Evolutionary conservation across 345 rosid species (phyloP), one percentile per base, ranked within the genome.

Genomic region (Bruguiera parviflora): DNA sequence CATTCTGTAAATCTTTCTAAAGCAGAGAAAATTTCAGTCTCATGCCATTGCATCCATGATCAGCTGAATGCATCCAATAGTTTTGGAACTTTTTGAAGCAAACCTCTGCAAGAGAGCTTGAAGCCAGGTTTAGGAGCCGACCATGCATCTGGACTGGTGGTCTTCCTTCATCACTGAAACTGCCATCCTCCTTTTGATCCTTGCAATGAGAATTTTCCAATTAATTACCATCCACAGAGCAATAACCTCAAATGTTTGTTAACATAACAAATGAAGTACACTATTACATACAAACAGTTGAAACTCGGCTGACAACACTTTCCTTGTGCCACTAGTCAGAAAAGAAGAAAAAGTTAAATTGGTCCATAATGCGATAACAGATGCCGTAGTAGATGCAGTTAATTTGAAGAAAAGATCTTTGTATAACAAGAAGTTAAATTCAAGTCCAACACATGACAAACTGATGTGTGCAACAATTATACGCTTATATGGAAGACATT

Each of bases 51-150:
- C 1, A 49, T 39, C 61, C 25, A n/a, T 43, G 55, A 5, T 8
- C 52, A 28, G 29, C 22, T 22, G 63, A 29, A 58, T 8, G 37
- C 25, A 61, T n/a, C 10, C 39, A 16, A 4, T 24, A 52, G 43
- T 33, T 5, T 29, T 61, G 22, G 21, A 71, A 73, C 24, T 58
- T 63, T 63, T 10, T 56, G 55, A 69, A 75, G 64, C 86, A 60
- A 74, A 91, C 98, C 91, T 87, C 85, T 62, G 79, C 63, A n/a
- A 91, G 96, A 8, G 89, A 78, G 77, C 53, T 66, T 2, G 92
- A 87, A 74, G 96, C 97, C 79, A 89, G 68, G 75, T 77, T 81
- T 33, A 89, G 74, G 72, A 94, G 92, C 72, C 80, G 82, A 67
- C 81, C 77, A 60, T 89, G 87, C 97, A 94, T 94, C 84, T 74